Percentiles rank a stretch among this genome's conserved stretches.
Conservation (phyloP, 1,284 basidiomycete genomes). For the Papiliotrema laurentii region DNA sequence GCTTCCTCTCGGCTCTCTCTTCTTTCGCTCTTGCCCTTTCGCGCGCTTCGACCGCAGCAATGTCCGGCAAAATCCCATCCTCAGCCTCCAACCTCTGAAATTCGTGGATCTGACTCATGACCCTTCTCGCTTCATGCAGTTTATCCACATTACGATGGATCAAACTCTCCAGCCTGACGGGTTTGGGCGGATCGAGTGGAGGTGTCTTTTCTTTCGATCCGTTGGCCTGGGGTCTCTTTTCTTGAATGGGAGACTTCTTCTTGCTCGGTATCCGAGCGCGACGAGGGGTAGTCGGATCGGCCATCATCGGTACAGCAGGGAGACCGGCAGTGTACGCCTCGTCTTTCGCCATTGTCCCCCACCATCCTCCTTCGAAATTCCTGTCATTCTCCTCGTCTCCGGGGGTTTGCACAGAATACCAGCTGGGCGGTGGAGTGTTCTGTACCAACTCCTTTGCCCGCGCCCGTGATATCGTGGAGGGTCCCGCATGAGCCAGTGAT, state of each 20-base stretch:
- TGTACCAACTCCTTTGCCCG: constrained; percentile 38
- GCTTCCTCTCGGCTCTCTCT: constrained; percentile 17
- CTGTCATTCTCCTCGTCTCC: constrained; percentile 36
- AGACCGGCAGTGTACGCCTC: constrained; percentile 36
- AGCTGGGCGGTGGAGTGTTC: constrained; percentile 28
- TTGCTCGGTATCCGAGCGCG: constrained; percentile 2
- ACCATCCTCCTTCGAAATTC: constrained; percentile 43
- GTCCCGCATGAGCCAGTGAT: constrained; percentile 29
- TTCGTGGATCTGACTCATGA: constrained; percentile 34
- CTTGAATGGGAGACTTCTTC: not conserved
- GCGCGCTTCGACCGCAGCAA: constrained; percentile 16
- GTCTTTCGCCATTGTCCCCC: constrained; percentile 34
- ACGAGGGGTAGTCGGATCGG: not conserved
- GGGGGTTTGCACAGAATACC: constrained; percentile 26
- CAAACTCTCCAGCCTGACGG: constrained; percentile 26
- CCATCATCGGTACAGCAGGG: constrained; percentile 38
- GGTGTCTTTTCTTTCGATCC: constrained; percentile 9
- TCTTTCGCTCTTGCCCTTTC: constrained; percentile 15
- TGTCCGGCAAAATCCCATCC: constrained; percentile 27
- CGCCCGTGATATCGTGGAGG: constrained; percentile 40
- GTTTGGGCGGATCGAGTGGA: constrained; percentile 19
- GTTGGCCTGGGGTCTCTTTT: not conserved
- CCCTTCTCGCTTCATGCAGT: constrained; percentile 23
- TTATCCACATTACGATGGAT: constrained; percentile 34
- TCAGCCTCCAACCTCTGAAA: constrained; percentile 36